Base-by-base conservation (phyloP, 2,329 filamentous ascomycete species). In the Didymella arachidicola region DNA sequence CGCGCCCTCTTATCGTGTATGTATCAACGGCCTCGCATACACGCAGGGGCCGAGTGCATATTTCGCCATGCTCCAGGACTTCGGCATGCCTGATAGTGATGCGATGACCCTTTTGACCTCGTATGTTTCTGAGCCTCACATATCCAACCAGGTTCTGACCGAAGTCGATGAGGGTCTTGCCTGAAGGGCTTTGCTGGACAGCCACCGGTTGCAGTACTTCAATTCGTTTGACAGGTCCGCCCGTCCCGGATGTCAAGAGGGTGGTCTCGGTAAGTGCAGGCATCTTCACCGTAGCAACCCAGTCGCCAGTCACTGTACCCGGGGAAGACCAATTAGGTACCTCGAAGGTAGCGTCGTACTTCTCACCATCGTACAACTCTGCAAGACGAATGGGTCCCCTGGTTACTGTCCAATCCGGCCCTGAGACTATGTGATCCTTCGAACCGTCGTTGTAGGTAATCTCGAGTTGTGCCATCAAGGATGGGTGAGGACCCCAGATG, bases 291-390 rank as follows among this genome's bases (percentile, higher is more conserved):
- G 32, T 36, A 11, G 25, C 12, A 25, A 22, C 25, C 47, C 47
- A 50, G 7, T 16, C 2, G 1, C 22, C 10, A 41, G n/a, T 27
- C 16, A 10, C 34, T 8, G 14, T 10, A 14, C 38, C 34, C 10
- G 25, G 34, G 6, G 18, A 10, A 41, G 59, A 56, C 53, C 53
- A 75, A 0, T 70, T 7, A 61, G 30, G 4, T 62, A 39, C 4
- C 70, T 77, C 67, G 63, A 75, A 59, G 69, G 72, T 67, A 0
- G 74, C 72, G 62, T 86, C 82, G 55, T 82, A 86, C 0, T 74
- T 65, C 48, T 86, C 84, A 12, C 84, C 84, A 60, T 85, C 77
- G 51, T 85, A 85, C 3, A 86, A 76, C 36, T 83, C 81, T 1
- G 75, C 27, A 8, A 43, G 36, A 12, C n/a, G 16, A 14, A 42